Percentiles rank a stretch among this genome's conserved stretches.
These are phyloP conservation scores for Agaricus sinodeliciosus DNA, from an alignment of 768 basidiomycete genomes.

Conservation along the genomic window DNA sequence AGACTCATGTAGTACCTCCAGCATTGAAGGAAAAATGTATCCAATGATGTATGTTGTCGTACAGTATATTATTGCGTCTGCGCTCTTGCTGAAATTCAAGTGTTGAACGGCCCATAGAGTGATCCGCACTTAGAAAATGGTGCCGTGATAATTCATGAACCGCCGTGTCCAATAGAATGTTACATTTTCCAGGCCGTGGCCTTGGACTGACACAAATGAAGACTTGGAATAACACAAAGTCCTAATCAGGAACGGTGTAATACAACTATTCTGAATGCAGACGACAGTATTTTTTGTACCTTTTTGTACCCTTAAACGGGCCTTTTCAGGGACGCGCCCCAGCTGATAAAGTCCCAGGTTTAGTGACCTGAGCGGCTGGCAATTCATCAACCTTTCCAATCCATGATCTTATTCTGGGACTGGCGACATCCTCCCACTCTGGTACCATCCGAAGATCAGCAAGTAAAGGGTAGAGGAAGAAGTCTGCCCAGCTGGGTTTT, in stretches of 20 bases:
- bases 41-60: too few relatives aligned
- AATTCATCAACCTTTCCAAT: constrained; percentile 21
- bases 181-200: too few relatives aligned
- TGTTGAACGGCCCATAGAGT: too few relatives aligned
- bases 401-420: constrained; percentile 17
- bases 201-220: too few relatives aligned
- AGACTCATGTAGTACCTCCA: too few relatives aligned
- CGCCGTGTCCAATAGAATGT: too few relatives aligned
- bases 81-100: too few relatives aligned
- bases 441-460: constrained; percentile 23
- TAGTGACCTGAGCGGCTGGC: constrained; percentile 20
- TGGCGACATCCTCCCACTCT: constrained; percentile 20
- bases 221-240: too few relatives aligned
- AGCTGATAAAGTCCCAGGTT: constrained; percentile 20
- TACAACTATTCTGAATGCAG: background rate
- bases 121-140: too few relatives aligned
- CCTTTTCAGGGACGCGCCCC: constrained; percentile 17
- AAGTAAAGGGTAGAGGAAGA: constrained; percentile 25
- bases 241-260: background rate
- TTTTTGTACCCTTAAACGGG: background rate
- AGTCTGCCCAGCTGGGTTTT: constrained; percentile 25
- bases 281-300: background rate
- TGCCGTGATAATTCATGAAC: too few relatives aligned
- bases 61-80: too few relatives aligned
- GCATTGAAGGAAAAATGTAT: too few relatives aligned